Evolutionary conservation across 768 basidiomycete genomes (phyloP), one percentile per base, ranked within the genome.

Genomic region (Xerocomus potaroensis): DNA sequence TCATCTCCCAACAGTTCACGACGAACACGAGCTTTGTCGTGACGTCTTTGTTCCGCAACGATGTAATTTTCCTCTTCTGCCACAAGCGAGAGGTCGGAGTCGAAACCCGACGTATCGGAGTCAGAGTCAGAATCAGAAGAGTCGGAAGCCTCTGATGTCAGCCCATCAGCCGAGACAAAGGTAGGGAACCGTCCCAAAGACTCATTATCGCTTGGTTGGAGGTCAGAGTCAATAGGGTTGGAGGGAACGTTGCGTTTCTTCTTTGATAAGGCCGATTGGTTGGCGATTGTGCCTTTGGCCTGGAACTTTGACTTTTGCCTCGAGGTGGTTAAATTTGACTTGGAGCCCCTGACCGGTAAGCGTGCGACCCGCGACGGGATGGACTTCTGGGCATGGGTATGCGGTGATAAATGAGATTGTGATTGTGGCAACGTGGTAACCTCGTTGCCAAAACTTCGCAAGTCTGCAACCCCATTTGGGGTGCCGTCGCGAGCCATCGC

Each of bases 21-120:
- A 38, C 73, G 76, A 23, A 81, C 63, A 38, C 81, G 77, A n/a
- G 80, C 76, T 49, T 65, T 73, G 31, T 74, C 72, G 15, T 54
- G 73, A 69, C 60, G 74, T 50, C 49, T 65, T 56, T 69, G 69
- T 40, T 81, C 72, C 14, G 76, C 62, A 7, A 77, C 55, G 34
- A 83, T 79, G 43, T 79, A 82, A 33, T 64, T 75, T 65, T 82
- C 79, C 58, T 84, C 82, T 60, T 84, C 82, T 33, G 71, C 74
- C 53, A 79, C 75, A 30, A 83, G 71, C 27, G 75, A 76, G 23
- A 77, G 76, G 53, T 82, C 82, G 39, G 76, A 74, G 37, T 72
- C 75, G 49, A 74, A 74, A 22, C 71, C 70, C 18, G 65, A 57
- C 8, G 65, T 45, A 26, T 58, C 61, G 12, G 56, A 53, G 50